These are phyloP conservation scores for Cicer chorassanicum DNA, from an alignment of 306 rosid species.

Conservation along the genomic window DNA sequence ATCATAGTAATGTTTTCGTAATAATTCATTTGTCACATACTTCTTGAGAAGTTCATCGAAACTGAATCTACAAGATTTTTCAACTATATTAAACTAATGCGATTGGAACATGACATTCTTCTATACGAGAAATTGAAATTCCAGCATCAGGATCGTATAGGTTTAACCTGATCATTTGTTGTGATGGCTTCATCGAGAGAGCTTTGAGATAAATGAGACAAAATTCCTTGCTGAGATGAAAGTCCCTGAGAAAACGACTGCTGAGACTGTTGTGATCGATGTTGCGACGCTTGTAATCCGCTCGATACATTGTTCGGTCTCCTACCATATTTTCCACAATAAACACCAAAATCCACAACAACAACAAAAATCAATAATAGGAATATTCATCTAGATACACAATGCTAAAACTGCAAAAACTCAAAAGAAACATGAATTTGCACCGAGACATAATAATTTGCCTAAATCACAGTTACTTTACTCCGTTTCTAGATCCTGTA, in stretches of 20 bases:
- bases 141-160: not conserved
- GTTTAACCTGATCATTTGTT: constrained; percentile 72
- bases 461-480: not conserved
- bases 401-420: not conserved
- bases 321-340: constrained; percentile 38
- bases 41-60: not conserved
- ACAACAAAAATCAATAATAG: constrained; percentile 7
- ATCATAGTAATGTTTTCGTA: not conserved
- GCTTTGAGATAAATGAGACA: constrained; percentile 84
- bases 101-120: not conserved
- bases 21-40: not conserved
- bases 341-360: constrained; percentile 15
- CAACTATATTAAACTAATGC: not conserved
- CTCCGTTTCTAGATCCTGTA: constrained; percentile 34
- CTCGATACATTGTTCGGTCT: constrained; percentile 53
- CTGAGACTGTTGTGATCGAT: constrained; percentile 83
- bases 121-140: not conserved
- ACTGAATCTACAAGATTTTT: not conserved
- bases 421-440: not conserved
- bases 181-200: constrained; percentile 72
- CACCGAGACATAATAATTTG: not conserved
- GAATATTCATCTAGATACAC: not conserved
- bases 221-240: constrained; percentile 79
- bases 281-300: constrained; percentile 81
- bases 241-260: constrained; percentile 87